A percentile compares a stretch with the other conserved stretches of the same genome.
Evolutionary conservation across 306 rosid genomes (phyloP).

Genomic region (Trifolium repens): DNA sequence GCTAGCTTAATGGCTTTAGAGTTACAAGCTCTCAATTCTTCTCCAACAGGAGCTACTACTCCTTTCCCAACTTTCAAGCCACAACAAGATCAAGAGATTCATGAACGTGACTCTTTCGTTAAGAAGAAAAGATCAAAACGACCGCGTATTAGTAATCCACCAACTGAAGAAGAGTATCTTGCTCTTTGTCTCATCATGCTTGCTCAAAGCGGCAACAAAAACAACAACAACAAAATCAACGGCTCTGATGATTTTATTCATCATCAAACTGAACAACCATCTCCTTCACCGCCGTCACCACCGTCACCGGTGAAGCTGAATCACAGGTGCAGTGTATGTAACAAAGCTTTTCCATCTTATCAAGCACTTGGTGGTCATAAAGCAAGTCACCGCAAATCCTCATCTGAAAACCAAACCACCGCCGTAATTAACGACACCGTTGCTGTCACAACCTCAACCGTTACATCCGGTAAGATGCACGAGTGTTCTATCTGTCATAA

Average conservation of each 20-base stretch:
- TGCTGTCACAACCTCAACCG: slow-evolving; percentile 1
- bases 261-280: background rate
- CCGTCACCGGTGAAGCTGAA: slow-evolving; percentile 46
- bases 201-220: slow-evolving; percentile 59
- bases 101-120: slow-evolving; percentile 63
- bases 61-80: slow-evolving; percentile 38
- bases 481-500: slow-evolving; percentile 89
- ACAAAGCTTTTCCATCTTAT: slow-evolving; percentile 76
- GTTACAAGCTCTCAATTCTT: slow-evolving; percentile 78
- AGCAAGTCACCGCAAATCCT: slow-evolving; percentile 85
- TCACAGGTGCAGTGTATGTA: slow-evolving; percentile 69
- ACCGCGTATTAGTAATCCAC: slow-evolving; percentile 51
- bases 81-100: slow-evolving; percentile 26
- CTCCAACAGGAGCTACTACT: slow-evolving; percentile 54
- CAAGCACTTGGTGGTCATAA: slow-evolving; percentile 98
- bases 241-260: background rate
- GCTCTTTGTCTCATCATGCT: slow-evolving; percentile 99
- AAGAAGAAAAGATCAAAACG: slow-evolving; percentile 78
- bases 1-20: slow-evolving; percentile 64
- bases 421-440: slow-evolving; percentile 34
- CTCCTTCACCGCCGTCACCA: background rate
- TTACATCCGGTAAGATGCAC: slow-evolving; percentile 52
- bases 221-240: background rate
- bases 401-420: slow-evolving; percentile 31
- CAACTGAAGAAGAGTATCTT: slow-evolving; percentile 81